Evolutionary conservation across 768 basidiomycete species (phyloP), one percentile per base, ranked within the genome.

Genomic region (Candolleomyces eurysporus): DNA sequence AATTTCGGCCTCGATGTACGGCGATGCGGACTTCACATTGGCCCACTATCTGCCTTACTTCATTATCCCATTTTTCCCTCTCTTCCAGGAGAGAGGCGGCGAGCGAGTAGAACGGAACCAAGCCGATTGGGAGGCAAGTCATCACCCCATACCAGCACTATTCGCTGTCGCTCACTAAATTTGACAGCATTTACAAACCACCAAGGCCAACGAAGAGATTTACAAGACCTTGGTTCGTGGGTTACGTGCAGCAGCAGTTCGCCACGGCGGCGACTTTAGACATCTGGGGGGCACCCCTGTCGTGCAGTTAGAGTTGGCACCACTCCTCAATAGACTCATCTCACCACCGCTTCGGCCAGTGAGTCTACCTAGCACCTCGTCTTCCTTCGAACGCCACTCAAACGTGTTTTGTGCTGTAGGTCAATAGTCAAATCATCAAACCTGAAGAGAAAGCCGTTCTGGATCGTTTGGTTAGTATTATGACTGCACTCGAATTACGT

Each of bases 291-390:
- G 78, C 67, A 82, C 82, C 7, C 86, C 86, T 0, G 77, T 84
- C 59, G 77, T 94, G 31, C 85, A 84, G 63, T 79, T 91, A 22
- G 97, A 99, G 74, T 88, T 98, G 61, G 86, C 87, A 6, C 94
- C 97, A 11, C 84, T 87, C 61, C 83, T 99, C 68, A 98, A 98
- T 76, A 82, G 97, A 58, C 96, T 99, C 69, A 91, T 99, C 66
- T 92, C 93, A 3, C 96, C 97, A 4, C 92, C 94, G 19, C 76
- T 99, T 31, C 88, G 92, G 68, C 97, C 97, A 0, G 96, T 96
- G 65, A 67, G 94, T 77, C 1, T 1, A 43, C 26, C 56, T 16
- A 49, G 59, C 48, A 61, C 31, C 30, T 57, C 19, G 30, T 14
- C 54, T 46, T 58, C 9, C 3, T 46, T 49, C 42, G 30, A 52